Evolutionary conservation across 306 rosid species (phyloP), one percentile per base, ranked within the genome.

Genomic region (Dryas octopetala): DNA sequence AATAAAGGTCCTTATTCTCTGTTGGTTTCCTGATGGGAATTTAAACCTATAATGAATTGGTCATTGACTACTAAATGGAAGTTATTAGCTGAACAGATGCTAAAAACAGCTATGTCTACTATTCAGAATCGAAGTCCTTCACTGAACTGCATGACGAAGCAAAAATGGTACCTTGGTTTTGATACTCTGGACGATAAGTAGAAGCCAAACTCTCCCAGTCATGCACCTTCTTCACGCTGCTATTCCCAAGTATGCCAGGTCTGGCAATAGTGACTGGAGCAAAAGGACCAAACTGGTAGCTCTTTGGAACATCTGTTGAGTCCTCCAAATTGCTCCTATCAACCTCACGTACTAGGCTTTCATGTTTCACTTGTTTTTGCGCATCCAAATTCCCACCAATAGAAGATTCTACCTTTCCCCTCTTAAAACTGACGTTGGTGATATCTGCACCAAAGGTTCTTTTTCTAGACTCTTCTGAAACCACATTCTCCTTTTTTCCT

Each of bases 221-320:
- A 84, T 66, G 90, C 70, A 70, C 77, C 55, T 60, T 77, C 86
- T 79, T 89, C 47, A 28, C 77, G 52, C 64, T 75, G 73, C 53
- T 72, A 61, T 76, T 88, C 80, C 77, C 87, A 12, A 88, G 68
- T 79, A 83, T 83, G 69, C 77, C 87, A 12, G 89, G 68, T 79
- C 84, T 83, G 69, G 90, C 83, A 7, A 81, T 85, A 12, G 66
- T 83, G 13, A 79, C 83, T 6, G 97, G 98, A 64, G 96, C 95
- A 13, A 95, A 91, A 70, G 97, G 97, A 59, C 97, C 98, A 71
- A 95, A 91, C 76, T 89, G 91, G 75, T 87, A 89, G 88, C 83
- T 72, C 76, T 68, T 86, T 48, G 80, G 71, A 73, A 74, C 45
- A 59, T 79, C 89, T 70, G 79, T 84, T 23, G 69, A 68, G 52